Evolutionary conservation across 768 basidiomycete species (phyloP).

Genomic region (Macrolepiota fuliginosa): DNA sequence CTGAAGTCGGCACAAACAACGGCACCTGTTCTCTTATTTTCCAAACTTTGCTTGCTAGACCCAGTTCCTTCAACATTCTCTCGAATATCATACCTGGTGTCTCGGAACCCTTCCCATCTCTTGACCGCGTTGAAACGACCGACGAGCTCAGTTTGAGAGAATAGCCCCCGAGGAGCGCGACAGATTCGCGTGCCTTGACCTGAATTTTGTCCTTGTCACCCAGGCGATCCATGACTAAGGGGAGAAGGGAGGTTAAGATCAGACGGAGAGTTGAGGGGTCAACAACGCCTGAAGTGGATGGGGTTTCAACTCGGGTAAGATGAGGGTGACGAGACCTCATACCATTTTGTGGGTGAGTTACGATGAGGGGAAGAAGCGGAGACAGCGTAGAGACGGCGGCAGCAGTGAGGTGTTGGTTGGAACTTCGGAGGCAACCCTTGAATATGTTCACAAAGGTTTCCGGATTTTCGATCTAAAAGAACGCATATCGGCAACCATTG

Average conservation of each 20-base stretch:
- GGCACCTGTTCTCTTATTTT: slow-evolving; percentile 84
- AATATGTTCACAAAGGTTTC: slow-evolving; percentile 69
- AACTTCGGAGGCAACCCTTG: slow-evolving; percentile 72
- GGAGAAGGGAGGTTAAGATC: slow-evolving; percentile 64
- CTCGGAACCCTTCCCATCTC: slow-evolving; percentile 58
- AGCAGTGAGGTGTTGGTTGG: slow-evolving; percentile 79
- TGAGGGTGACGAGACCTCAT: slow-evolving; percentile 25
- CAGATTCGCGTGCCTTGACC: slow-evolving; percentile 69
- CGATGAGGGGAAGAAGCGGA: slow-evolving; percentile 60
- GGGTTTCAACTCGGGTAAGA: slow-evolving; percentile 53
- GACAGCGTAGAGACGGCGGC: slow-evolving; percentile 74
- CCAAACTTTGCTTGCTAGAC: slow-evolving; percentile 79
- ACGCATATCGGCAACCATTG: not conserved
- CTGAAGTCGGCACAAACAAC: not conserved
- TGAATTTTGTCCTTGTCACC: slow-evolving; percentile 79
- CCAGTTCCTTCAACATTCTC: slow-evolving; percentile 65
- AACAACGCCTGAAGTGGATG: slow-evolving; percentile 38
- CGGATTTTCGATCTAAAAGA: slow-evolving; percentile 61
- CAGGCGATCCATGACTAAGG: slow-evolving; percentile 75
- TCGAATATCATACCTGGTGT: slow-evolving; percentile 71
- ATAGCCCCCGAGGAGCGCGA: slow-evolving; percentile 73
- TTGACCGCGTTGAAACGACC: slow-evolving; percentile 42
- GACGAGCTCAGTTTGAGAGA: slow-evolving; percentile 58
- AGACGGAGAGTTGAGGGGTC: slow-evolving; percentile 65
- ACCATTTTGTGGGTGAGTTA: slow-evolving; percentile 36